Evolutionary conservation across 805 yeast genomes (phyloP).

Genomic region (Kregervanrija delftensis): DNA sequence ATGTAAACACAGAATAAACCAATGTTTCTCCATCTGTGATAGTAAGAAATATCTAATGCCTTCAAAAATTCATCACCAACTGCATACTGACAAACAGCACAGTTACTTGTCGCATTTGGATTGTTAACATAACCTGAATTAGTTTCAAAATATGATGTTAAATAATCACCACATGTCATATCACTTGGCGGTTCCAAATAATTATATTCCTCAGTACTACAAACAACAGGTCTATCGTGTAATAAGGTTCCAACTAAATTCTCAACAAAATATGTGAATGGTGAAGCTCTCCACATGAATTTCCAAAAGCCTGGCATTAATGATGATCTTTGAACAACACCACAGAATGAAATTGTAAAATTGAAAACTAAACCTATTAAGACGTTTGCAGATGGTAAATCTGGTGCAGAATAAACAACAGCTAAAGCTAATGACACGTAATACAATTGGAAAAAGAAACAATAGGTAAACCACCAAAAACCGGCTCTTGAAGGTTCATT

Average conservation of each 20-base stretch:
- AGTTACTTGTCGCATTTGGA: slow-evolving; percentile 39
- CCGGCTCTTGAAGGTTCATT: slow-evolving; percentile 37
- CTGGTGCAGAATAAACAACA: slow-evolving; percentile 53
- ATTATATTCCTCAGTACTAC: slow-evolving; percentile 43
- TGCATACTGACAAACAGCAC: slow-evolving; percentile 42
- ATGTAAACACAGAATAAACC: slow-evolving; percentile 57
- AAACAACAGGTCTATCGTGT: slow-evolving; percentile 45
- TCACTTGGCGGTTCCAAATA: slow-evolving; percentile 51
- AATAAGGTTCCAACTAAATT: slow-evolving; percentile 39
- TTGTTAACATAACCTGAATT: slow-evolving; percentile 52
- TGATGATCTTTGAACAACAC: slow-evolving; percentile 52
- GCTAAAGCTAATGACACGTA: slow-evolving; percentile 46
- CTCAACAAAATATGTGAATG: slow-evolving; percentile 63
- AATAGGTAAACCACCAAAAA: slow-evolving; percentile 32
- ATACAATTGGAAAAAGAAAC: slow-evolving; percentile 37
- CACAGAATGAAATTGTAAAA: slow-evolving; percentile 58
- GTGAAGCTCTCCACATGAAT: slow-evolving; percentile 73
- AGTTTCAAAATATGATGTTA: slow-evolving; percentile 30
- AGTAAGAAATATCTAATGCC: slow-evolving; percentile 35
- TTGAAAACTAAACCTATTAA: slow-evolving; percentile 49
- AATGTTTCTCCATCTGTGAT: slow-evolving; percentile 57
- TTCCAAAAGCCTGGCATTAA: slow-evolving; percentile 80
- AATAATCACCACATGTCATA: slow-evolving; percentile 55
- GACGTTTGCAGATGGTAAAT: slow-evolving; percentile 61
- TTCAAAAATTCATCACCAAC: slow-evolving; percentile 43